Conservation (phyloP, 257 asterid species). For the Nicotiana tabacum region DNA sequence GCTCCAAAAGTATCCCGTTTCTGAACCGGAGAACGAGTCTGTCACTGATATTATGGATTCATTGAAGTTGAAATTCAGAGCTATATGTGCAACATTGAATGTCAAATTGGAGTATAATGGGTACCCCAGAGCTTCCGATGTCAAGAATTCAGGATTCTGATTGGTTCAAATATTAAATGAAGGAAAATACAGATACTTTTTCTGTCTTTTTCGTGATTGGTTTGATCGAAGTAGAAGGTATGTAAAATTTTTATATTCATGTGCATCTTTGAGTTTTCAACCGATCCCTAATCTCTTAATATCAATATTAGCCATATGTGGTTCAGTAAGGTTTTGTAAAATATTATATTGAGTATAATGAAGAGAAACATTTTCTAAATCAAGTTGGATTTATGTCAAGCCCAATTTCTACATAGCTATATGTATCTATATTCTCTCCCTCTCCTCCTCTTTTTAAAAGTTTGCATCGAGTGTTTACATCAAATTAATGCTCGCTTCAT, state of each 20-base stretch:
- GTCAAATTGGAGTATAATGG: slow-evolving; percentile 31
- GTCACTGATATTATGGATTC: slow-evolving; percentile 42
- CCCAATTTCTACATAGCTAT: too few species aligned
- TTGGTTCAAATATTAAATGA: not conserved
- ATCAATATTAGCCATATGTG: not conserved
- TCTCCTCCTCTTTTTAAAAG: too few species aligned
- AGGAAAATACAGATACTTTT: not conserved
- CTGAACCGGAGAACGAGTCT: slow-evolving; percentile 52
- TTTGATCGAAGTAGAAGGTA: not conserved
- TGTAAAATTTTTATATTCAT: not conserved
- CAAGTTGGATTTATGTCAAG: too few species aligned
- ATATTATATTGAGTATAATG: not conserved
- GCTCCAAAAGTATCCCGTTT: slow-evolving; percentile 43
- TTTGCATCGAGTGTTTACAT: too few species aligned
- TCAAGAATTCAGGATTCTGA: not conserved
- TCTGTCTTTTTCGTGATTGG: not conserved
- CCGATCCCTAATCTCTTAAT: not conserved
- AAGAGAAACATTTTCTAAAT: too few species aligned
- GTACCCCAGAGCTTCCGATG: not conserved
- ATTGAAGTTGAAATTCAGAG: slow-evolving; percentile 51
- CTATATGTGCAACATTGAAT: slow-evolving; percentile 41
- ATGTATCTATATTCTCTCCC: too few species aligned
- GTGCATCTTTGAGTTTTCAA: not conserved
- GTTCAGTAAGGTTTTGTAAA: not conserved
- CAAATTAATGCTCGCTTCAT: too few species aligned